These are phyloP conservation scores for Lagenidium giganteum DNA, from an alignment of 352 stramenopile species.

Conservation along the genomic window DNA sequence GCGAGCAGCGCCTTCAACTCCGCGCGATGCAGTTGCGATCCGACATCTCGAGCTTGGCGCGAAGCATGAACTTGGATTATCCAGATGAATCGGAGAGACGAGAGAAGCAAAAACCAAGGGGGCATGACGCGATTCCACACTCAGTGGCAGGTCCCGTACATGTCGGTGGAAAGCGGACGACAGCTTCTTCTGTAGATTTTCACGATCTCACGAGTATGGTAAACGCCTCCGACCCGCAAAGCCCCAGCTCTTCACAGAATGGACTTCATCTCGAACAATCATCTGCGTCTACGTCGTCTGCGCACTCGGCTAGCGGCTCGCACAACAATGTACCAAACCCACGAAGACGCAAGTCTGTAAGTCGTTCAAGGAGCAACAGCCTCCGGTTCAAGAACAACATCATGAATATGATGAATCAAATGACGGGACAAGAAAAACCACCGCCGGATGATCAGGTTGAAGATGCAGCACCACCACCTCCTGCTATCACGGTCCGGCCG, in stretches of 20 bases:
- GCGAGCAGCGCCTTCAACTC: conserved; percentile 59
- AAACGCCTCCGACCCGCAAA: too few species aligned
- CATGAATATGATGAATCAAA: conserved; percentile 57
- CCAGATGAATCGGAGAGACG: conserved; percentile 20
- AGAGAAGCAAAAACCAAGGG: conserved; percentile 3
- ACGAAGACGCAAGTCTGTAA: conserved; percentile 46
- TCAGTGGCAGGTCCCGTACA: not conserved
- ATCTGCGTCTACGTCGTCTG: conserved; percentile 1
- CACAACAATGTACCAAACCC: conserved; percentile 32
- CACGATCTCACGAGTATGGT: conserved; percentile 40
- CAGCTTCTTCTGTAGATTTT: conserved; percentile 37
- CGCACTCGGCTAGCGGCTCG: not conserved
- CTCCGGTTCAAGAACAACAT: conserved; percentile 50
- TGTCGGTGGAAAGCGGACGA: conserved; percentile 18
- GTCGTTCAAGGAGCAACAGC: conserved; percentile 62
- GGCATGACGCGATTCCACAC: not conserved
- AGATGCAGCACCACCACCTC: too few species aligned
- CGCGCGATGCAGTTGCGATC: conserved; percentile 58
- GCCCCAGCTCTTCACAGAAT: conserved; percentile 22
- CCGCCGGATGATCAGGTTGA: too few species aligned
- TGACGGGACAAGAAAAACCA: conserved; percentile 37
- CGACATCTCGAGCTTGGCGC: conserved; percentile 62
- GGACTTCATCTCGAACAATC: conserved; percentile 7
- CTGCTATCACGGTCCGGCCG: conserved; percentile 9
- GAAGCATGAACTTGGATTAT: conserved; percentile 76